Evolutionary conservation across 352 stramenopile genomes (phyloP).

Genomic region (Pythium utonaiense): DNA sequence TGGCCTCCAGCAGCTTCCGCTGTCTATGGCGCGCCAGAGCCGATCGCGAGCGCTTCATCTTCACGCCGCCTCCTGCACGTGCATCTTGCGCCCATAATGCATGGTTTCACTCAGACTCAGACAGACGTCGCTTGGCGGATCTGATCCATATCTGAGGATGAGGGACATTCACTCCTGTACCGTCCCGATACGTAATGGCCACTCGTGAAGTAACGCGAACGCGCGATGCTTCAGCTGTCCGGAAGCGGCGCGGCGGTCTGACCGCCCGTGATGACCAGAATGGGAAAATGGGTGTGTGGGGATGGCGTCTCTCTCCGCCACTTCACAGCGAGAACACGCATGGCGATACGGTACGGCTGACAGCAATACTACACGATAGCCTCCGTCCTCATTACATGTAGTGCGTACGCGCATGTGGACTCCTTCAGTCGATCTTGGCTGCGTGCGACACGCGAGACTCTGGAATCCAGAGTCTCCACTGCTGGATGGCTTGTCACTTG

Average conservation of each 20-base stretch:
- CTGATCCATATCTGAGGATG: constrained; percentile 5
- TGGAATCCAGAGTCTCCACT: background rate
- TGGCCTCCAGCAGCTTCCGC: constrained; percentile 46
- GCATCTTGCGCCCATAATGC: background rate
- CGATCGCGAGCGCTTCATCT: constrained; percentile 44
- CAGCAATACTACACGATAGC: too few species aligned
- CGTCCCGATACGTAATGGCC: too few species aligned
- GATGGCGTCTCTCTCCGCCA: too few species aligned
- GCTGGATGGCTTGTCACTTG: background rate
- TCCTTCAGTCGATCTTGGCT: background rate
- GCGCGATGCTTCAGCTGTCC: background rate
- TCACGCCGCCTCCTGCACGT: background rate
- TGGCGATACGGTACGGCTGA: too few species aligned
- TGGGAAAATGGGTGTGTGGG: too few species aligned
- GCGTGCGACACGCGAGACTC: background rate
- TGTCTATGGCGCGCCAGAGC: constrained; percentile 56
- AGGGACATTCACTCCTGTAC: background rate
- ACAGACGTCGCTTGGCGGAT: constrained; percentile 2
- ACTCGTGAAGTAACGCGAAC: background rate
- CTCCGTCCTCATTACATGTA: too few species aligned
- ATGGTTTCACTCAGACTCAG: constrained; percentile 18
- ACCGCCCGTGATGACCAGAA: too few species aligned
- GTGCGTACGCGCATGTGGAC: too few species aligned
- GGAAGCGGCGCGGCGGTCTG: background rate
- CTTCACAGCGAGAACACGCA: too few species aligned